phyloP scores from a whole-genome alignment of 306 rosid species.

The Vigna trinervia region DNA sequence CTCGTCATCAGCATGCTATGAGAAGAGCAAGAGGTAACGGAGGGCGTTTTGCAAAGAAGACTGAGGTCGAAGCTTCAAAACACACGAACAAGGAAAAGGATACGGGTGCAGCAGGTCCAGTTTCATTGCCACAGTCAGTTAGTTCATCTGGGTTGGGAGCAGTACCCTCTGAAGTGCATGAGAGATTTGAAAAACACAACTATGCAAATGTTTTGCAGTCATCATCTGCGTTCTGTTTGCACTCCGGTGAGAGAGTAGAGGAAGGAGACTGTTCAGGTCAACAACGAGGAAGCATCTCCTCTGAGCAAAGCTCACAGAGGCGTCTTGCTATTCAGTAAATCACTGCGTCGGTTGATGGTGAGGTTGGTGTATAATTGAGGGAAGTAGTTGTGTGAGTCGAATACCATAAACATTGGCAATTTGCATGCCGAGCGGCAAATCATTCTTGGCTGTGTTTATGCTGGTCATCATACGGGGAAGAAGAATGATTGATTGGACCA shows the following conservation, averaged over 20 bases:
- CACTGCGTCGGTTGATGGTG: constrained; percentile 39
- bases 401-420: constrained; percentile 54
- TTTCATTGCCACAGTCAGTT: constrained; percentile 42
- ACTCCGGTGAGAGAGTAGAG: constrained; percentile 62
- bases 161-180: constrained; percentile 47
- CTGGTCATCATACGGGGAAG: constrained; percentile 48
- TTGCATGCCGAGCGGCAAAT: constrained; percentile 74
- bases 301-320: constrained; percentile 67
- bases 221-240: constrained; percentile 53
- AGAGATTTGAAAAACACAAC: constrained; percentile 41
- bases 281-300: constrained; percentile 63
- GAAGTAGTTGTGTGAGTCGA: constrained; percentile 8
- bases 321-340: constrained; percentile 77
- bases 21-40: constrained; percentile 86
- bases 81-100: constrained; percentile 52
- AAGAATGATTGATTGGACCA: constrained; percentile 47
- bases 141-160: constrained; percentile 61
- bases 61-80: constrained; percentile 46
- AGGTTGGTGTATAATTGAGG: constrained; percentile 43
- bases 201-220: constrained; percentile 57
- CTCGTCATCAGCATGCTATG: constrained; percentile 95
- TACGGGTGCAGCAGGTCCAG: constrained; percentile 52
- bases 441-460: constrained; percentile 87
- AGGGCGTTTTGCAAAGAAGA: constrained; percentile 93
- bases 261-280: constrained; percentile 70